Conservation (phyloP, 306 rosid species). For the Prunus fruticosa region DNA sequence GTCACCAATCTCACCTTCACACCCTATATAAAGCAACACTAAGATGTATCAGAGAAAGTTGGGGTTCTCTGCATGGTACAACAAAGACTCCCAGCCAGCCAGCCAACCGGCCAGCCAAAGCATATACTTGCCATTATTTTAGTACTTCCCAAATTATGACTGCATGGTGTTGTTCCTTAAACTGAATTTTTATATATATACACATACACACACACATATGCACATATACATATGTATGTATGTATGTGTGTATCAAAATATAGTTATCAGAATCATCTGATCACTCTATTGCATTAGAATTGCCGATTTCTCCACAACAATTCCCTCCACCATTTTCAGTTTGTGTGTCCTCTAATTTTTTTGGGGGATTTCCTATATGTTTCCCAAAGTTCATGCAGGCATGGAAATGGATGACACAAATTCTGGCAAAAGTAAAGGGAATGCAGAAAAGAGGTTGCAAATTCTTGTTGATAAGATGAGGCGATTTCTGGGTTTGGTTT, state of each 20-base stretch:
- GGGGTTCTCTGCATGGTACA: constrained; percentile 26
- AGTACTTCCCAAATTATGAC: background rate
- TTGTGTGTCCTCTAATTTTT: background rate
- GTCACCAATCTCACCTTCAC: constrained; percentile 25
- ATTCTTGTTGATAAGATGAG: constrained; percentile 39
- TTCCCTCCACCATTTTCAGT: background rate
- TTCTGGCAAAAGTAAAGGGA: constrained; percentile 20
- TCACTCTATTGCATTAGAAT: constrained; percentile 7
- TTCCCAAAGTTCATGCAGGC: constrained; percentile 55
- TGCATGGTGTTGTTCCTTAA: constrained; percentile 3
- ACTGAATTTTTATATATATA: background rate
- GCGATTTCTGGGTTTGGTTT: constrained; percentile 39
- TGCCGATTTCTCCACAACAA: background rate
- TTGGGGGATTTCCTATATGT: constrained; percentile 25
- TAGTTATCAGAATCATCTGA: background rate
- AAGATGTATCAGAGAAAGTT: constrained; percentile 18
- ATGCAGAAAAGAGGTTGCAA: constrained; percentile 35
- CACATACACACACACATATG: background rate
- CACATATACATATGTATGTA: too few relatives aligned
- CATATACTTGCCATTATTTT: background rate
- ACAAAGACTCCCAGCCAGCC: constrained; percentile 12
- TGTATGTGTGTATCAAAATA: background rate
- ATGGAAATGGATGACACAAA: constrained; percentile 42
- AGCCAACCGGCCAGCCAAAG: too few relatives aligned
- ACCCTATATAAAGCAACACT: constrained; percentile 35